Base-by-base conservation (phyloP, 257 asterid species). In the Solanum chilense region DNA sequence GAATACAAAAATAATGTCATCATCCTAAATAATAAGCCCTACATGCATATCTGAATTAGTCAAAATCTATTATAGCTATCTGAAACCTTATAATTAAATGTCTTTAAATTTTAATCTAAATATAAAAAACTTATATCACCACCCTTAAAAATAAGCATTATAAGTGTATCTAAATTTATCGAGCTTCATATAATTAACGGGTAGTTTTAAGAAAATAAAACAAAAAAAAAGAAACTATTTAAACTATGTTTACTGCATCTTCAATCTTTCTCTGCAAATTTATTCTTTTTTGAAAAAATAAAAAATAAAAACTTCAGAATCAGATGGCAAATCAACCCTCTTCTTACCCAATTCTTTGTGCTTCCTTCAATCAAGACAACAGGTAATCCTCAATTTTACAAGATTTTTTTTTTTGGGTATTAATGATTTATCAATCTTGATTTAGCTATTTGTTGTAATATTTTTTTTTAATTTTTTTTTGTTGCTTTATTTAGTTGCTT, bases 281-380 rank as follows among this genome's bases (percentile, higher is more conserved):
- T 41, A 33, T 71, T 71, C 7, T 37, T 71, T 33, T 71, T 71
- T 16, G 3, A 1, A 9, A 31, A 33, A 33, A 33, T 33, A 31
- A 31, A 29, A 27, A 21, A 60, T 8, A 25, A 25, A 27, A 27
- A 13, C 8, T 29, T 70, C 9, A 71, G 25, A 8, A 71, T 71
- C 16, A 71, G 4, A 71, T 94, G 98, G 94, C 98, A 88, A 91
- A 90, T 88, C 94, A 88, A 86, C 89, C 96, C 31, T 88, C 98
- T 31, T 85, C 94, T 20, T 90, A 87, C 85, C 94, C 94, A 11
- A 88, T 96, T 64, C 92, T 91, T 83, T 93, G 94, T 86, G 93
- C 98, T 88, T 95, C 99, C 29, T 96, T 96, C 95, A 96, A 96
- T 89, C 99, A 96, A 91, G 99, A 96, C 75, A 90, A 90, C 94